phyloP scores from a whole-genome alignment of 495 filamentous ascomycete genomes.

The Neurospora tetrasperma region DNA sequence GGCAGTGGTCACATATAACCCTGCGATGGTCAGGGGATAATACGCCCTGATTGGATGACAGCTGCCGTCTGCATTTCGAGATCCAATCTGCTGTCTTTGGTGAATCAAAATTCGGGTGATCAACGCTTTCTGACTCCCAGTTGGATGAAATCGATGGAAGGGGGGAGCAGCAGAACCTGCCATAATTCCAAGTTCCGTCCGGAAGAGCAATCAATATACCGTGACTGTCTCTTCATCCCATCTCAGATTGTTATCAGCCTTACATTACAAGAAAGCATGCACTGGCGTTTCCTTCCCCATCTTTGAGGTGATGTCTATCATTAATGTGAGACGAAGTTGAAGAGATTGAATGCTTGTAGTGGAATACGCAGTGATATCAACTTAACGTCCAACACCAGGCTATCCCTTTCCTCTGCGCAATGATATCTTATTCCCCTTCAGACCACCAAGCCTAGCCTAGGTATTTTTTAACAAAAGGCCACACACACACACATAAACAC shows the following conservation, averaged over 20 bases:
- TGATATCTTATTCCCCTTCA: background rate
- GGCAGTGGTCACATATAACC: background rate
- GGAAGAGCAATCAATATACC: background rate
- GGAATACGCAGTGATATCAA: no score
- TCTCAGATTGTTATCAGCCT: background rate
- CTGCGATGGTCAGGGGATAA: background rate
- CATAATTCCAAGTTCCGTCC: background rate
- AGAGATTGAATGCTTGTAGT: no score
- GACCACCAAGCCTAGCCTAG: background rate
- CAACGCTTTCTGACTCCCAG: background rate
- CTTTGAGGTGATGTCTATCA: no score
- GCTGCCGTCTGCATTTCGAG: background rate
- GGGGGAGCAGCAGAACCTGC: accelerated
- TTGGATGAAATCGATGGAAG: background rate
- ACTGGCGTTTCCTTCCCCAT: no score
- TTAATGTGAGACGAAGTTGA: no score
- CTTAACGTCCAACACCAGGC: no score
- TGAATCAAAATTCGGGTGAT: background rate
- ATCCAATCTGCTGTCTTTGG: background rate
- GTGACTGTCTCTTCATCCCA: background rate
- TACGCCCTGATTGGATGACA: background rate
- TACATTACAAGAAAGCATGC: background rate
- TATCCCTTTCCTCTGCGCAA: background rate
- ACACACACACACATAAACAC: background rate
- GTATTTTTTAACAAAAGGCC: background rate